phyloP scores from a whole-genome alignment of 2,329 filamentous ascomycete species.

The Penicillium thymicola region DNA sequence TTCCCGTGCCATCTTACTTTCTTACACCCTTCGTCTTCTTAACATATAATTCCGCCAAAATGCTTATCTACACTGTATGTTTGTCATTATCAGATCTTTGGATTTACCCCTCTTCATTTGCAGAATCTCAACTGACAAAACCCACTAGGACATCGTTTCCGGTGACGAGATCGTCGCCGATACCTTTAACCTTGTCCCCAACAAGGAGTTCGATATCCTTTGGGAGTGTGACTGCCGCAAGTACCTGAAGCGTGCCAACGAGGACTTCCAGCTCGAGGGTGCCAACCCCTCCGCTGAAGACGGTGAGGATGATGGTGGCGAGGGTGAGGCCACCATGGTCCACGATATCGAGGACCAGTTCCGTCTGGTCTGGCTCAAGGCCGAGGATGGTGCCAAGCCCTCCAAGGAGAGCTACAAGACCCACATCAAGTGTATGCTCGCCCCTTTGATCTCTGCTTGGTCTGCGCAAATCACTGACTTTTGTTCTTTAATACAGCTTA shows the following conservation, averaged over 20 bases:
- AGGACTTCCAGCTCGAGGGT: constrained; percentile 65
- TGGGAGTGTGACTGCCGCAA: constrained; percentile 92
- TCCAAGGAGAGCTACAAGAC: constrained; percentile 80
- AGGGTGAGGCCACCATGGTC: constrained; percentile 65
- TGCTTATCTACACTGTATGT: constrained; percentile 70
- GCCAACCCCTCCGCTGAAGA: constrained; percentile 96
- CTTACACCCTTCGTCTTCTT: constrained; percentile 14
- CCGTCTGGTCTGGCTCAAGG: constrained; percentile 66
- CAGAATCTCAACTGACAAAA: constrained; percentile 12
- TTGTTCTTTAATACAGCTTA: constrained; percentile 57
- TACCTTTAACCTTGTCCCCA: constrained; percentile 66
- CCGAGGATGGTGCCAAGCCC: constrained; percentile 42
- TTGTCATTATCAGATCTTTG: background rate
- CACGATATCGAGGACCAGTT: constrained; percentile 94
- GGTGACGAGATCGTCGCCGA: constrained; percentile 97
- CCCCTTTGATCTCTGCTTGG: constrained; percentile 3
- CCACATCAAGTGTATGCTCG: constrained; percentile 75
- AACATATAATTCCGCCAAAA: constrained; percentile 50
- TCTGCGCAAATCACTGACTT: background rate
- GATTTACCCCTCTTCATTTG: background rate
- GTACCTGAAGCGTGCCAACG: constrained; percentile 69
- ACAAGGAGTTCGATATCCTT: constrained; percentile 70
- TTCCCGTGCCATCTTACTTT: constrained; percentile 23
- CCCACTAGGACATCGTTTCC: constrained; percentile 73
- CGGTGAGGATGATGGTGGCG: constrained; percentile 67